A percentile compares a stretch with the other conserved stretches of the same genome.
Conservation (phyloP, 176 grass and related monocot genomes). For the Oryza glumipatula region DNA sequence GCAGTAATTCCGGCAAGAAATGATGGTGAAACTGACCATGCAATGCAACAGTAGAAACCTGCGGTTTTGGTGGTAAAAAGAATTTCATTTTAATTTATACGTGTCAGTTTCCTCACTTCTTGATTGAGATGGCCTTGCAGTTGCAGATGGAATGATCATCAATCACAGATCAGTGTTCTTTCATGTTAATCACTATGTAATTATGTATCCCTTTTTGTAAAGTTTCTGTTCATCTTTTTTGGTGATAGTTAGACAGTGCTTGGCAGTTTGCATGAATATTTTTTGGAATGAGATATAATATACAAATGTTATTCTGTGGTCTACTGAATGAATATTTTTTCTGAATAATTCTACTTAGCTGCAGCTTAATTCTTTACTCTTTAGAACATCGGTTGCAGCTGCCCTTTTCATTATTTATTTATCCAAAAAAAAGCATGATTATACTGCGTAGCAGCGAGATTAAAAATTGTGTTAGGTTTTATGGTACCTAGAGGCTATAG, state of each 20-base stretch:
- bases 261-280: neutral
- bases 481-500: neutral
- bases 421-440: neutral
- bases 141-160: neutral
- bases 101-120: neutral
- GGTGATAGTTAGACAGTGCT: neutral
- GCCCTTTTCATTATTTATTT: neutral
- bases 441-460: neutral
- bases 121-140: neutral
- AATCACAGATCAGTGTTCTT: neutral
- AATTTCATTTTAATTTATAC: neutral
- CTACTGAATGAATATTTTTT: neutral
- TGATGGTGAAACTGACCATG: neutral
- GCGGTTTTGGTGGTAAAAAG: neutral
- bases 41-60: neutral
- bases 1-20: conserved; percentile 17
- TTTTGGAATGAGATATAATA: neutral
- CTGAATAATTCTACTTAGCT: neutral
- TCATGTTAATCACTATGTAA: neutral
- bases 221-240: neutral
- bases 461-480: neutral
- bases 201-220: neutral
- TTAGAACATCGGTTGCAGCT: neutral
- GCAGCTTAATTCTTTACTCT: neutral
- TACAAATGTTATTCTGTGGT: neutral